phyloP scores from a whole-genome alignment of 2,329 filamentous ascomycete genomes.

The Remersonia thermophila region DNA sequence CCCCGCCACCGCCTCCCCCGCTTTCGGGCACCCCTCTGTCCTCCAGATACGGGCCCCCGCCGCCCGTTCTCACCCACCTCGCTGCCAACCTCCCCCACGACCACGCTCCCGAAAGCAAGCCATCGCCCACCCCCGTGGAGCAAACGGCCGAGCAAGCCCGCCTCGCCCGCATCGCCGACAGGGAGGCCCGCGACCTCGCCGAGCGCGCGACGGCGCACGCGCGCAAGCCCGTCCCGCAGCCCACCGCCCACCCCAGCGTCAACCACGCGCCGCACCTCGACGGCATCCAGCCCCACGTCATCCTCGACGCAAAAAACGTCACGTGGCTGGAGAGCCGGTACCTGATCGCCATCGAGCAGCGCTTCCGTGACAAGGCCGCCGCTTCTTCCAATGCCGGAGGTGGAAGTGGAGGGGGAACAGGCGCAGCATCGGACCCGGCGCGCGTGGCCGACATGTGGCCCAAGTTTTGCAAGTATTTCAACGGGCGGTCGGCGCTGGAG shows the following conservation, averaged over 20 bases:
- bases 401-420: neutral
- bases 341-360: constrained; percentile 44
- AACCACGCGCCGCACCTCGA: constrained; percentile 47
- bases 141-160: constrained; percentile 50
- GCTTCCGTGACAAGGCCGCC: constrained; percentile 26
- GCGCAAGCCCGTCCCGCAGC: constrained; percentile 34
- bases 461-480: constrained; percentile 71
- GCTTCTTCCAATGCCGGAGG: neutral
- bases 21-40: no score
- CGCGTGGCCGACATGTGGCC: constrained; percentile 58
- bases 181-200: constrained; percentile 41
- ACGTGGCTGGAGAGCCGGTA: constrained; percentile 68
- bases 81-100: constrained; percentile 6
- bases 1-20: constrained; percentile 7
- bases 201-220: constrained; percentile 45
- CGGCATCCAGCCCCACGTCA: constrained; percentile 50
- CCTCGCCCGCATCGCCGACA: constrained; percentile 44
- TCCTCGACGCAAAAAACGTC: constrained; percentile 67
- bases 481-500: constrained; percentile 74
- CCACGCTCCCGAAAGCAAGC: no score
- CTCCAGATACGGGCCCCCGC: no score
- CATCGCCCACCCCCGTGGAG: constrained; percentile 31
- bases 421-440: neutral
- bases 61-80: no score
- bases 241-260: constrained; percentile 42